Conservation (phyloP, 2,329 filamentous ascomycete genomes). For the Aureobasidium sp. region DNA sequence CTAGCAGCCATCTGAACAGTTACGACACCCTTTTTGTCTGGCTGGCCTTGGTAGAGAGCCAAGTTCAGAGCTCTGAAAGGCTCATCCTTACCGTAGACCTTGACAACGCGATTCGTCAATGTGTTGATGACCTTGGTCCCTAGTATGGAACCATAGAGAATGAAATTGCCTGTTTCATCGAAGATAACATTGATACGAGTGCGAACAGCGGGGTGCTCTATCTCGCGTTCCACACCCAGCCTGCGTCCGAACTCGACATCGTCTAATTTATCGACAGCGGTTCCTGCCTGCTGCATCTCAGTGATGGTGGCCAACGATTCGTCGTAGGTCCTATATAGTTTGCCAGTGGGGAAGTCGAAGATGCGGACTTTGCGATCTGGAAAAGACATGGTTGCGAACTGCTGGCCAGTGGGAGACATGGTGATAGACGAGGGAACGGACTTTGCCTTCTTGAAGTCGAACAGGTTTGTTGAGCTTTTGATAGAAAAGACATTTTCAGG, state of each 20-base stretch:
- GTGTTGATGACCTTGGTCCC: slow-evolving; percentile 96
- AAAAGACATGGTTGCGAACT: slow-evolving; percentile 83
- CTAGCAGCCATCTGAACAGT: slow-evolving; percentile 97
- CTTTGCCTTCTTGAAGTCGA: slow-evolving; percentile 94
- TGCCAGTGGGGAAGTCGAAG: slow-evolving; percentile 85
- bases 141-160: slow-evolving; percentile 85
- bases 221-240: slow-evolving; percentile 75
- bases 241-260: slow-evolving; percentile 87
- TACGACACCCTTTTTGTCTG: slow-evolving; percentile 85
- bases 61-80: slow-evolving; percentile 77
- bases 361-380: slow-evolving; percentile 89
- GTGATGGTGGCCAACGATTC: slow-evolving; percentile 84
- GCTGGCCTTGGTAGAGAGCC: slow-evolving; percentile 86
- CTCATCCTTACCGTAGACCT: slow-evolving; percentile 85
- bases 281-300: slow-evolving; percentile 94
- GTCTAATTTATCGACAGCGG: slow-evolving; percentile 71
- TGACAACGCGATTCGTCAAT: slow-evolving; percentile 84
- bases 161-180: slow-evolving; percentile 92
- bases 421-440: slow-evolving; percentile 74
- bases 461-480: slow-evolving; percentile 89
- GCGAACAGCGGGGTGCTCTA: slow-evolving; percentile 62
- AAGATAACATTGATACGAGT: slow-evolving; percentile 81
- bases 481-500: slow-evolving; percentile 85
- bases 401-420: slow-evolving; percentile 76
- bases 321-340: slow-evolving; percentile 87